Base-by-base conservation (phyloP, 1,139 yeast species). In the Protomyces lactucae-debilis region DNA sequence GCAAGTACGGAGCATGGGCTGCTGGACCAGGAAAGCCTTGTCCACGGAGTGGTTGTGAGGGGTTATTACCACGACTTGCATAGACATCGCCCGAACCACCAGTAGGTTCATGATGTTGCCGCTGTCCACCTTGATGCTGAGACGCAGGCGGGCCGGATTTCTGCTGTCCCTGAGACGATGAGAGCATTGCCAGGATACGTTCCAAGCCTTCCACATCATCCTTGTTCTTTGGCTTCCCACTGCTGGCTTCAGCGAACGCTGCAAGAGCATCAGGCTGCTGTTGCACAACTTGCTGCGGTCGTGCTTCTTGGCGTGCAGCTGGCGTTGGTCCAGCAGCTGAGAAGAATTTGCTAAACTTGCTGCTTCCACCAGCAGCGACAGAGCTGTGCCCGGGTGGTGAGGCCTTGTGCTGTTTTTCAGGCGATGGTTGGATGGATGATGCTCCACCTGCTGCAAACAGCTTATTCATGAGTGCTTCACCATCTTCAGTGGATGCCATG, bases 111-210 rank as follows among this genome's bases (percentile, higher is more conserved):
- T 46, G 52, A 5, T 46, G 52, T 2, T 12, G 52, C 25, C 18
- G 35, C 18, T 43, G 52, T 18, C n/a, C 21, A 9, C 14, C 16
- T 9, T 28, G 32, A 5, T 23, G n/a, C 14, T 23, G 16, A 16
- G 39, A 12, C n/a, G 39, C 36, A 3, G 5, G 12, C 14, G 18
- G 16, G 10, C 35, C 25, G n/a, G 55, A 35, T 4, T 32, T 52
- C 4, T 35, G 43, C 39, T 54, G 45, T 4, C 16, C 18, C 35
- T 32, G 21, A 45, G 55, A 12, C n/a, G 63, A 52, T 4, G 63
- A 59, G 21, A 59, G 52, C 63, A 59, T 59, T 8, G 63, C 63
- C n/a, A 59, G 52, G 43, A 59, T 59, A n/a, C 63, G 53, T 21
- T 59, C 63, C 21, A 59, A 43, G 6, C 63, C 63, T 21, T 59